Base-by-base conservation (phyloP, 2,329 filamentous ascomycete genomes). In the Dothidotthia symphoricarpi region DNA sequence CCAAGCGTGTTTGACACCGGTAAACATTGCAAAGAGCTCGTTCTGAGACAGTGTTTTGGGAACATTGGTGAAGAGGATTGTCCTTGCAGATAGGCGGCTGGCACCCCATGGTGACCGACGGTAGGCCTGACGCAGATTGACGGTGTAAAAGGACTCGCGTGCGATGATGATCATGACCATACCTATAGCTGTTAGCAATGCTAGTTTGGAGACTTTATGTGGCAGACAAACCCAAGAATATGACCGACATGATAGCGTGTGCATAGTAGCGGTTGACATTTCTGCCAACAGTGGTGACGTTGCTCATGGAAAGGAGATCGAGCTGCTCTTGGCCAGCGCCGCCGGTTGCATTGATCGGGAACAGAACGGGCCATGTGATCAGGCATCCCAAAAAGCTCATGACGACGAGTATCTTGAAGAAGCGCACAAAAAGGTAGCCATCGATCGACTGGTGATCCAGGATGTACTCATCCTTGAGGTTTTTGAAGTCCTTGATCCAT, bases 401-500 rank as follows among this genome's bases (percentile, higher is more conserved):
- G 16, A 59, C 43, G 28, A 73, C 59, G 28, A 71, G 61, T 36
- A 73, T 54, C 49, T 70, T 71, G 50, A 75, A 66, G 49, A 70
- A 73, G 26, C 73, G 63, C 30, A 75, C 57, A 41, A 69, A 75
- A 11, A 75, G 62, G 38, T 69, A 75, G 19, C 69, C 71, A 48
- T 75, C 73, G 31, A 75, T 67, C 9, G 71, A 72, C 45, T 71
- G 68, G 52, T 73, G 71, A 45, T 71, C 67, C 31, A 75, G 64
- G 15, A 75, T 66, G 42, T 70, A 72, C 24, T 58, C 58, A 50
- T 74, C 71, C 19, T 66, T 56, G 29, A 74, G 68, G 51, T 48
- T 54, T 16, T 63, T 59, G 47, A 72, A 73, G 38, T 72, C 67
- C 6, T 60, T 64, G 34, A 81, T 69, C 77, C 78, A 81, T 47